Evolutionary conservation across 2,329 filamentous ascomycete species (phyloP).

Genomic region (Clarireedia hainanense): DNA sequence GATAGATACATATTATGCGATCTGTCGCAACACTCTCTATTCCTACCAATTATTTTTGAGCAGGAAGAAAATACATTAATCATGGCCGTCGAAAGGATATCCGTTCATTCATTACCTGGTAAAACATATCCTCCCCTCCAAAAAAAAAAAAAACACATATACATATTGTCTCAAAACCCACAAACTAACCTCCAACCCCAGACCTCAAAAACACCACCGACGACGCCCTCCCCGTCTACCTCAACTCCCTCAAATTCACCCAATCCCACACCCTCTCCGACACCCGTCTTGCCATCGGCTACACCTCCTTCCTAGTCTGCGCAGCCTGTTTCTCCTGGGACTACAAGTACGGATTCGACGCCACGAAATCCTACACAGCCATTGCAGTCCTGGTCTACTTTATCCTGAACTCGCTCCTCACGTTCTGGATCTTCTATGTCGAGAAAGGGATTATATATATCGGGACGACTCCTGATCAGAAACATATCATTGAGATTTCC

Average conservation of each 20-base stretch:
- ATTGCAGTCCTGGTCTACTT: slow-evolving; percentile 75
- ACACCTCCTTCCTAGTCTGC: slow-evolving; percentile 70
- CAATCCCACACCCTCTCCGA: slow-evolving; percentile 78
- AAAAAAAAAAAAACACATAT: not conserved
- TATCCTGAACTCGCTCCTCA: slow-evolving; percentile 67
- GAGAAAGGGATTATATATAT: slow-evolving; percentile 79
- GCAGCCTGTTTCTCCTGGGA: slow-evolving; percentile 84
- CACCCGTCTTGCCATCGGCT: slow-evolving; percentile 76
- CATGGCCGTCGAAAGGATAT: slow-evolving; percentile 9
- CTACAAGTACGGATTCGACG: slow-evolving; percentile 84
- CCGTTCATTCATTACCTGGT: slow-evolving; percentile 10
- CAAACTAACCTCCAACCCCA: slow-evolving; percentile 30
- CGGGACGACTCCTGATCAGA: slow-evolving; percentile 47
- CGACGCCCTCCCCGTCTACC: slow-evolving; percentile 88
- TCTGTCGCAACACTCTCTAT: not conserved
- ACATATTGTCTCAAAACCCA: slow-evolving; percentile 6
- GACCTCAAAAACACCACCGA: slow-evolving; percentile 96
- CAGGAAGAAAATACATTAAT: not conserved
- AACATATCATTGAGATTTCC: slow-evolving; percentile 65
- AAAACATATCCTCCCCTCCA: slow-evolving; percentile 10
- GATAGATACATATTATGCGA: not conserved
- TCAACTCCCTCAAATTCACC: slow-evolving; percentile 77
- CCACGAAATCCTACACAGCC: slow-evolving; percentile 73
- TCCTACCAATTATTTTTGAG: not conserved
- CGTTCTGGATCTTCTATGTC: slow-evolving; percentile 75